A percentile compares a stretch with the other conserved stretches of the same genome.
These are phyloP conservation scores for Carpediemonas membranifera DNA, from an alignment of 78 protist genomes.

Conservation along the genomic window DNA sequence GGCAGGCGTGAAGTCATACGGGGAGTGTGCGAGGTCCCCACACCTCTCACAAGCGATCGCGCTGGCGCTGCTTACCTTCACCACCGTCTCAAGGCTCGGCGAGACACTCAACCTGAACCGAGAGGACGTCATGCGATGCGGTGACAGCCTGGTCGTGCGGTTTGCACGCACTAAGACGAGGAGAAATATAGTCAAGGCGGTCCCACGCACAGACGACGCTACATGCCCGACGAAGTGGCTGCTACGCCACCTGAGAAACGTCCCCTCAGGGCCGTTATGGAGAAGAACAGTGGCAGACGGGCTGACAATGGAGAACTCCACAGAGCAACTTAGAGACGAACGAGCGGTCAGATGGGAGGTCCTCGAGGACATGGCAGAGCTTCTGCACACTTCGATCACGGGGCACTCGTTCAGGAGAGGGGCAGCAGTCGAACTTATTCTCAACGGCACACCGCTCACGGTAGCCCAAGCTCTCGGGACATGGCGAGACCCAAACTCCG, in stretches of 20 bases:
- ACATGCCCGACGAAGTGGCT: neutral
- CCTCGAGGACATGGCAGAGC: no score
- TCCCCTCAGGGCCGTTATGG: neutral
- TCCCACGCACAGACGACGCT: neutral
- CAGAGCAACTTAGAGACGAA: neutral
- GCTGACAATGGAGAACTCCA: neutral
- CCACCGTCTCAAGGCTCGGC: neutral
- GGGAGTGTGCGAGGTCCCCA: no score
- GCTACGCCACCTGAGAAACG: neutral
- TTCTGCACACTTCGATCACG: neutral
- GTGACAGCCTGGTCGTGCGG: neutral
- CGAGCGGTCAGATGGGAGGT: neutral
- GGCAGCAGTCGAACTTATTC: neutral
- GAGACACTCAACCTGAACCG: neutral
- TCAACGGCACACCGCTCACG: neutral
- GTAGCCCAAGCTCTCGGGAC: neutral
- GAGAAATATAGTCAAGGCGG: neutral
- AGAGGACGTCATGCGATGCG: neutral
- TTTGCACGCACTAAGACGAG: neutral
- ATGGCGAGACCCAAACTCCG: neutral
- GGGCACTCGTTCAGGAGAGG: neutral
- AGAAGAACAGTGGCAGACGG: neutral
- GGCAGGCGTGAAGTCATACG: no score
- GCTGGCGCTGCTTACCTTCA: neutral
- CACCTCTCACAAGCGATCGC: no score